phyloP scores from a whole-genome alignment of 768 basidiomycete genomes.

The Tricholoma flavovirens region DNA sequence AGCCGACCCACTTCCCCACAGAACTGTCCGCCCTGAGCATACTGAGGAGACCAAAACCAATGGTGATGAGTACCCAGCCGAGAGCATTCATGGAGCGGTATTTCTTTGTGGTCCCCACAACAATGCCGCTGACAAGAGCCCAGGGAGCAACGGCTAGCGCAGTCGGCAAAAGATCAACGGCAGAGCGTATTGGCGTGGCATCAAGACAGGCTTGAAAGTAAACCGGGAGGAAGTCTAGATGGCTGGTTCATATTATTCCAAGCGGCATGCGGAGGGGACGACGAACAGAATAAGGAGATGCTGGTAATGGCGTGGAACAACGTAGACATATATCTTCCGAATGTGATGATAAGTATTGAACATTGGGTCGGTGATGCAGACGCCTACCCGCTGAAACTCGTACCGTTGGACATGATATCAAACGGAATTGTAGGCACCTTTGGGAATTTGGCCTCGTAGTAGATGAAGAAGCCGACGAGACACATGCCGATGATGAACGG shows the following conservation, averaged over 20 bases:
- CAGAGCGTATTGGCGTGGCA: constrained; percentile 30
- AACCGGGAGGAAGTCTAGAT: constrained; percentile 33
- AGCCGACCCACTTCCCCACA: constrained; percentile 12
- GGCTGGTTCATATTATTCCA: background rate
- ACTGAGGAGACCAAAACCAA: constrained; percentile 31
- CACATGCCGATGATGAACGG: constrained; percentile 39
- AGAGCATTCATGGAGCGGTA: constrained; percentile 29
- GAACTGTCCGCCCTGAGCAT: constrained; percentile 13
- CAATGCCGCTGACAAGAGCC: constrained; percentile 30
- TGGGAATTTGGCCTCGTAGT: constrained; percentile 32
- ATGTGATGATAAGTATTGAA: background rate
- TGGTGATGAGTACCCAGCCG: constrained; percentile 30
- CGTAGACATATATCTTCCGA: constrained; percentile 26
- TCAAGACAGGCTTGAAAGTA: constrained; percentile 42
- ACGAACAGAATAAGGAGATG: constrained; percentile 16
- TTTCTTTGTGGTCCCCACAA: constrained; percentile 20
- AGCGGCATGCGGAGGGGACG: background rate
- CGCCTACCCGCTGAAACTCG: constrained; percentile 31
- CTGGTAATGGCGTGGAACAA: constrained; percentile 25
- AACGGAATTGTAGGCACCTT: constrained; percentile 18
- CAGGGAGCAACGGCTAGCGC: constrained; percentile 33
- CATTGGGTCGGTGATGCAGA: background rate
- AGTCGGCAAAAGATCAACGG: constrained; percentile 29
- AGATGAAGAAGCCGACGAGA: constrained; percentile 32
- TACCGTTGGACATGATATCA: constrained; percentile 26